A percentile compares a stretch with the other conserved stretches of the same genome.
These are phyloP conservation scores for Gynandropsis gynandra DNA, from an alignment of 345 rosid species.

Conservation along the genomic window DNA sequence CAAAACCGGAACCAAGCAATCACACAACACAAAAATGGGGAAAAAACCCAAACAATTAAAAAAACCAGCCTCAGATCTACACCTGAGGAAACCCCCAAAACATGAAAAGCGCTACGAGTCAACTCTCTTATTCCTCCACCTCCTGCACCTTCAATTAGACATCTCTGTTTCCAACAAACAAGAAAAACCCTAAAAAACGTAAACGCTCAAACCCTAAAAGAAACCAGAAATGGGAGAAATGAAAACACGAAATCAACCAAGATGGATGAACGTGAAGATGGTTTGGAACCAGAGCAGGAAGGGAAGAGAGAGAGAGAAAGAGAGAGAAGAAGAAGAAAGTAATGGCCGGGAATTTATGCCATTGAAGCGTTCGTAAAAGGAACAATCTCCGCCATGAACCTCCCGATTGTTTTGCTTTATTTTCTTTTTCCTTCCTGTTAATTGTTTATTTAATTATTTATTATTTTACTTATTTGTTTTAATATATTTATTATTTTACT, in stretches of 20 bases:
- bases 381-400: conserved; percentile 47
- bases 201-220: conserved; percentile 17
- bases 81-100: conserved; percentile 28
- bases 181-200: conserved; percentile 10
- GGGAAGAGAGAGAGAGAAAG: conserved; percentile 4
- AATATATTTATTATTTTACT: neutral
- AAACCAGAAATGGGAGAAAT: conserved; percentile 10
- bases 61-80: conserved; percentile 40
- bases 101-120: neutral
- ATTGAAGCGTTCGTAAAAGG: conserved; percentile 72
- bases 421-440: neutral
- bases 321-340: conserved; percentile 20
- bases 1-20: conserved; percentile 8
- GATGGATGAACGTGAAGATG: conserved; percentile 3
- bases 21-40: neutral
- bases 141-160: conserved; percentile 23
- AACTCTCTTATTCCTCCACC: neutral
- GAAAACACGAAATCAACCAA: conserved; percentile 5
- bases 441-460: conserved; percentile 8
- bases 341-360: conserved; percentile 47
- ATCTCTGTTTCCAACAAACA: conserved; percentile 13
- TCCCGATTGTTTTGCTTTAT: conserved; percentile 25
- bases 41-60: conserved; percentile 1
- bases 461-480: neutral
- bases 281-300: conserved; percentile 5